Percentiles rank a stretch among this genome's conserved stretches.
phyloP scores from a whole-genome alignment of 2,329 filamentous ascomycete species.

The Fusarium agapanthi region DNA sequence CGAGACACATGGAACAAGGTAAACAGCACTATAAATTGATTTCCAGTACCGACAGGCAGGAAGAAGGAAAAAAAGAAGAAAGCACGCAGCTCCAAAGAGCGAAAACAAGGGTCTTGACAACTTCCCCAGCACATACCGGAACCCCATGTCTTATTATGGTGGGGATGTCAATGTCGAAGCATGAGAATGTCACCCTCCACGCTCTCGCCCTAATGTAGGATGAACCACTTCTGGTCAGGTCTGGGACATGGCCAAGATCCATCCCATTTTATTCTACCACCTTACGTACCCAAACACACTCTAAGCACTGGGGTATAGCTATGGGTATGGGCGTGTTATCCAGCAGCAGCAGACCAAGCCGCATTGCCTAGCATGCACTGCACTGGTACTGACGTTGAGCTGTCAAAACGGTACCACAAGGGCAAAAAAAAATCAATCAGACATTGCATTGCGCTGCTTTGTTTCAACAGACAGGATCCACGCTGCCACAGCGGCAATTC shows the following conservation, averaged over 20 bases:
- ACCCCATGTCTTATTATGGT: constrained; percentile 32
- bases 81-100: neutral
- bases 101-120: constrained; percentile 37
- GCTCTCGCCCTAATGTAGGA: constrained; percentile 47
- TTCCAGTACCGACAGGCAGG: neutral
- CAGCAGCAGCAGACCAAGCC: neutral
- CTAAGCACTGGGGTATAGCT: constrained; percentile 3
- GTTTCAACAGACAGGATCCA: constrained; percentile 32
- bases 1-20: neutral
- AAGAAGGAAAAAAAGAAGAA: neutral
- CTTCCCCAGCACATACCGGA: constrained; percentile 34
- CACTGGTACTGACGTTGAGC: constrained; percentile 16
- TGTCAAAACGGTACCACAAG: constrained; percentile 18
- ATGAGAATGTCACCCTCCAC: constrained; percentile 45
- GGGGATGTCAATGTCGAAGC: constrained; percentile 37
- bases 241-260: constrained; percentile 40
- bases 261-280: constrained; percentile 40
- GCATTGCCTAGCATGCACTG: neutral
- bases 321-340: constrained; percentile 13
- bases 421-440: neutral
- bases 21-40: neutral
- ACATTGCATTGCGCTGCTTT: constrained; percentile 11
- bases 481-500: constrained; percentile 31
- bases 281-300: constrained; percentile 26
- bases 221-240: constrained; percentile 44